phyloP scores from a whole-genome alignment of 768 basidiomycete species.

The Suillus hirtellus region DNA sequence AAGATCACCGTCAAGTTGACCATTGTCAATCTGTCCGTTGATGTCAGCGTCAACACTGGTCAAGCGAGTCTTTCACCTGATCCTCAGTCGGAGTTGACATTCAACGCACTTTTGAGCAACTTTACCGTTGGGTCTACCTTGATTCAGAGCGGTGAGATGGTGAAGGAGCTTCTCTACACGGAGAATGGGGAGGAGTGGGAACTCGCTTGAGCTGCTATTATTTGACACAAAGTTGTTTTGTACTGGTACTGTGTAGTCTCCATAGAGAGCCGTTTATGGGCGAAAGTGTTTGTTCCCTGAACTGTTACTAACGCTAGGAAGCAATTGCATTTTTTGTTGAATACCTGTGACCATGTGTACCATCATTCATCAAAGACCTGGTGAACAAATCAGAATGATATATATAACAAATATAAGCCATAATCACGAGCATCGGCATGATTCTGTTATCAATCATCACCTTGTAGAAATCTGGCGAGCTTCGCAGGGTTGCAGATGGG shows the following conservation, averaged over 20 bases:
- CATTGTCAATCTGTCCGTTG: neutral
- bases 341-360: no score
- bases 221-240: neutral
- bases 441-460: no score
- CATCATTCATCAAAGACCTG: no score
- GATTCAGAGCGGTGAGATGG: no score
- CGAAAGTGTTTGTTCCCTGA: no score
- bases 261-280: no score
- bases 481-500: slow-evolving; percentile 61
- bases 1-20: neutral
- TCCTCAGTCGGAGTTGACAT: neutral
- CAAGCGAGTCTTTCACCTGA: neutral
- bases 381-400: no score
- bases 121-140: neutral
- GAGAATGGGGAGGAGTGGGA: neutral
- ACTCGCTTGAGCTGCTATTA: neutral
- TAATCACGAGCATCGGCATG: no score
- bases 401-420: no score
- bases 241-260: no score
- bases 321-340: no score
- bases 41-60: neutral
- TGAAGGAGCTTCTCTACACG: neutral
- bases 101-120: neutral
- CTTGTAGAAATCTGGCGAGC: slow-evolving; percentile 75
- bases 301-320: no score